Base-by-base conservation (phyloP, 371 early-diverging fungal genomes). In the Rhizomucor miehei region DNA sequence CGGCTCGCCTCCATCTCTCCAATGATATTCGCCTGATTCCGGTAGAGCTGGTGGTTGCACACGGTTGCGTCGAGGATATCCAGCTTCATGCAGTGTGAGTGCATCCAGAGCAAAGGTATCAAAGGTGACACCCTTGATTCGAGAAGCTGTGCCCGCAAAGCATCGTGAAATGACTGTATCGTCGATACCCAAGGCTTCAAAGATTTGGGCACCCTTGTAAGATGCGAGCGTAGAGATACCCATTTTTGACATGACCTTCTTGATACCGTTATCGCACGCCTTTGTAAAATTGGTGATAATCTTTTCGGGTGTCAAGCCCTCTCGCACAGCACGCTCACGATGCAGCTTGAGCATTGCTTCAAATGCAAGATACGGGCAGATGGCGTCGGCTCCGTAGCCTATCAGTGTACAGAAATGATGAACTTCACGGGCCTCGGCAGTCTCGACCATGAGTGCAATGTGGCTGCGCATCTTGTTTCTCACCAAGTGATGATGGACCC, bases 221-320 rank as follows among this genome's bases (percentile, higher is more conserved):
- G 90, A 90, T 67, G 96, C 95, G 56, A 98, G 73, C 11, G 98
- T 97, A 16, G 96, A 95, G 51, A 98, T 95, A 61, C 98, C 98
- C 98, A 98, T 98, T 84, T 98, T 98, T 68, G 95, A 93, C 96
- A 97, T 97, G 57, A 97, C 97, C 73, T 98, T 97, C 49, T 85
- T 74, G 65, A 98, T 90, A 63, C 98, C 98, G 62, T 96, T 91
- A 66, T 93, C 90, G 29, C 83, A 68, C 6, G 92, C 95, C 69
- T 90, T 88, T 57, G 85, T 83, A 78, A 84, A 98, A 71, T 92
- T 93, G 62, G 75, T 70, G 50, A 92, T 69, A 24, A 94, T 63
- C 62, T 79, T 72, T 1, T 80, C 81, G 3, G 74, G 74, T 3
- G 79, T 62, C 5, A 76, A 48, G 17, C 78, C 76, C 40, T 66